Conservation (phyloP, 768 basidiomycete genomes). For the Podaxis sp. region DNA sequence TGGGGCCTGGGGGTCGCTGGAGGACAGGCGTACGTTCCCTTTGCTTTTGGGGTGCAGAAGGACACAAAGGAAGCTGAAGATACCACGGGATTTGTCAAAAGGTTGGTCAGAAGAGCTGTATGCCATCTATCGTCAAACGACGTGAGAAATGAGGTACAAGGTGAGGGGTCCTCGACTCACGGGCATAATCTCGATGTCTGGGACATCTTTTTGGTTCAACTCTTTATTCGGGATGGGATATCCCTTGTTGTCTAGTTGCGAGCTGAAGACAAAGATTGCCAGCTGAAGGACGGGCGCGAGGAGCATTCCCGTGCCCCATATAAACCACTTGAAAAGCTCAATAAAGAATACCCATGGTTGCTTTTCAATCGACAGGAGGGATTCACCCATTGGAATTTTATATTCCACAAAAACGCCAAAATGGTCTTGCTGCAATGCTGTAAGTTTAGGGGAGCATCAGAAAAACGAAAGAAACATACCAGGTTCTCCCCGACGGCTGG, state of each 20-base stretch:
- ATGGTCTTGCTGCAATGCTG: constrained; percentile 35
- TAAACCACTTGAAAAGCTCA: constrained; percentile 33
- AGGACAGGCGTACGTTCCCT: constrained; percentile 39
- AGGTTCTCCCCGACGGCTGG: constrained; percentile 78
- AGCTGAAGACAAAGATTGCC: constrained; percentile 29
- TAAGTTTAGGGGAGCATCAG: background rate
- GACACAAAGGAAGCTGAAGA: constrained; percentile 22
- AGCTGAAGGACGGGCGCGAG: constrained; percentile 29
- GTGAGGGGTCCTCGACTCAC: background rate
- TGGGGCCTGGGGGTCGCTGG: constrained; percentile 39
- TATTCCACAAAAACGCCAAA: constrained; percentile 32
- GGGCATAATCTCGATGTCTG: constrained; percentile 41
- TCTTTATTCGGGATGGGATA: constrained; percentile 20
- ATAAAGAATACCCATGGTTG: constrained; percentile 27
- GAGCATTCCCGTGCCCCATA: constrained; percentile 34
- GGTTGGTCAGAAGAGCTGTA: background rate
- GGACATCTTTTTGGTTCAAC: constrained; percentile 23
- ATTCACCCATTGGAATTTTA: constrained; percentile 31
- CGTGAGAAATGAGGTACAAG: background rate
- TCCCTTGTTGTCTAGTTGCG: constrained; percentile 23
- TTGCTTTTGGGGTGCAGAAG: constrained; percentile 39
- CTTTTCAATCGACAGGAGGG: constrained; percentile 26
- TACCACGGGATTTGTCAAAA: constrained; percentile 21
- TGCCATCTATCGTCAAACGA: background rate
- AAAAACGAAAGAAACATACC: constrained; percentile 22